Evolutionary conservation across 352 stramenopile genomes (phyloP).

Genomic region (Globisporangium uncinulatum): DNA sequence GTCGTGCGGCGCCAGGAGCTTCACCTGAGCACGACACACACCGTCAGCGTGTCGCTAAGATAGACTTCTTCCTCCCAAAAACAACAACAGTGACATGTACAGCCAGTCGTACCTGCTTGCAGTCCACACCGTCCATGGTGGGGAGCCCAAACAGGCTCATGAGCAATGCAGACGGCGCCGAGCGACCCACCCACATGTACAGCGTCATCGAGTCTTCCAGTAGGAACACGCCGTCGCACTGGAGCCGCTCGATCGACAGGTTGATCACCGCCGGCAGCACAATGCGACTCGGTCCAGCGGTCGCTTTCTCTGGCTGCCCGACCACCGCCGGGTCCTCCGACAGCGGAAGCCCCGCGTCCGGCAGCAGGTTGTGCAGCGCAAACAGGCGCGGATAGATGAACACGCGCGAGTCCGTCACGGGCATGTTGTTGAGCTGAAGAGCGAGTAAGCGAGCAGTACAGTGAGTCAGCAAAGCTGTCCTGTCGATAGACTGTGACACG

Average conservation of each 20-base stretch:
- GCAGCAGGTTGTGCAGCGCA: constrained; percentile 89
- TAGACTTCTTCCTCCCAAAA: too few species aligned
- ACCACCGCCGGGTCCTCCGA: constrained; percentile 29
- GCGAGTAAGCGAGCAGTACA: not conserved
- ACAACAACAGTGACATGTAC: not conserved
- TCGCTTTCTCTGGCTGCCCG: constrained; percentile 31
- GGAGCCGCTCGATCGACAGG: constrained; percentile 92
- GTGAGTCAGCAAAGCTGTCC: constrained; percentile 4
- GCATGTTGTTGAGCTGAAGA: constrained; percentile 92
- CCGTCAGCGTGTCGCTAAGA: not conserved
- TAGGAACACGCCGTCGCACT: constrained; percentile 94
- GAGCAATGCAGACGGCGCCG: constrained; percentile 81
- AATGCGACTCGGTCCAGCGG: constrained; percentile 64
- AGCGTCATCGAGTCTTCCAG: constrained; percentile 95
- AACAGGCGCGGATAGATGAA: constrained; percentile 99
- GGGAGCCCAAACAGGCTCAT: constrained; percentile 92
- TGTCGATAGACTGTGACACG: not conserved
- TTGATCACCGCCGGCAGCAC: constrained; percentile 91
- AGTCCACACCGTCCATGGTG: constrained; percentile 94
- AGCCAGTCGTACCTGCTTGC: constrained; percentile 43
- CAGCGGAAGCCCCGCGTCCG: constrained; percentile 76
- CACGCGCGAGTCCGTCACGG: constrained; percentile 81
- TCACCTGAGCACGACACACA: constrained; percentile 31
- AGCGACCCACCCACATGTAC: constrained; percentile 96
- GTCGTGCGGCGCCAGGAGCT: constrained; percentile 78